Base-by-base conservation (phyloP, 2,329 filamentous ascomycete genomes). In the Talaromyces sp. region DNA sequence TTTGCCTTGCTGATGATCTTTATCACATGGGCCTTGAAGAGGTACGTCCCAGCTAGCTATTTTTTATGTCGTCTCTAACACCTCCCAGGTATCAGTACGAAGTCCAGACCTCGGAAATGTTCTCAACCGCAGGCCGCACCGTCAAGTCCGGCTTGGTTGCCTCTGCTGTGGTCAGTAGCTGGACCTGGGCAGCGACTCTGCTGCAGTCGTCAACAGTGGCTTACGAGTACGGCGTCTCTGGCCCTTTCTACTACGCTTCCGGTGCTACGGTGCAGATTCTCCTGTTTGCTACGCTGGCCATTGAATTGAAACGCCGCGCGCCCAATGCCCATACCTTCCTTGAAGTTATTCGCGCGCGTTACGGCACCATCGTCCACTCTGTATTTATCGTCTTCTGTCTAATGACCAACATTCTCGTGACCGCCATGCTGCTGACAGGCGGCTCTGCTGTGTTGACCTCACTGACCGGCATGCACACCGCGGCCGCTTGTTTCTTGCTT, bases 141-240 rank as follows among this genome's bases (percentile, higher is more conserved):
- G 90, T 96, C 65, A 96, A 96, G 72, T 92, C 90, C 9, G 92
- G 92, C 50, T 81, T 96, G 14, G 91, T 96, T 0, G 90, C 90
- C 11, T 90, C 90, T 5, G 92, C 91, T 17, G 92, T 96, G n/a
- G 91, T 96, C 3, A 92, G 89, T 17, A 92, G 88, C 5, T 96
- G 92, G 92, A 96, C 92, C 0, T 96, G 91, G 91, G 91, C 91
- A 0, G 91, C 90, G 24, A 94, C 90, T 0, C 79, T 93, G 1
- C 80, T 94, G 2, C 90, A 94, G 70, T 89, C 85, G 1, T 88
- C 89, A 0, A 85, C 87, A n/a, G 89, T 96, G 19, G 90, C 90
- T 63, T 96, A 96, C 74, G 81, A 85, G 63, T 93, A 93, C 70
- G 85, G 86, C 55, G 83, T 88, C 53, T 85, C 83, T 1, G 86